These are phyloP conservation scores for Lecanoromycetidae sp. DNA, from an alignment of 2,329 filamentous ascomycete species.

Conservation along the genomic window DNA sequence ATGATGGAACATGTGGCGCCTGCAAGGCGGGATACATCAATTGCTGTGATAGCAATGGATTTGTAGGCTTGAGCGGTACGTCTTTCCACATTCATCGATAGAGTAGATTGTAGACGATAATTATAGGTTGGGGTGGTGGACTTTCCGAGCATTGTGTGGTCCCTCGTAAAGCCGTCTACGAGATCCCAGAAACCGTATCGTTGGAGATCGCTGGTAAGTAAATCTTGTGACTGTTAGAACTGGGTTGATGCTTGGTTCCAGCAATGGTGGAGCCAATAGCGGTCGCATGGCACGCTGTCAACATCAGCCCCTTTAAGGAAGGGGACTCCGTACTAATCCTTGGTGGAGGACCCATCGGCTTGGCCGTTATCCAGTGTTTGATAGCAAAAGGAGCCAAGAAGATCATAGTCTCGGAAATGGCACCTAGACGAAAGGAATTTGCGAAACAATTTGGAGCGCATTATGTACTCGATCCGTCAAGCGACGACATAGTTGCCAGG, in stretches of 20 bases:
- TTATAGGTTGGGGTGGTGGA: slow-evolving; percentile 35
- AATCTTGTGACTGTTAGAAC: background rate
- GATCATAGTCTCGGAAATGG: slow-evolving; percentile 44
- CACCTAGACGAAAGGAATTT: slow-evolving; percentile 36
- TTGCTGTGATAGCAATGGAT: slow-evolving; percentile 43
- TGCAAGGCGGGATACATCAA: slow-evolving; percentile 42
- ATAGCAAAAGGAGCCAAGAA: slow-evolving; percentile 32
- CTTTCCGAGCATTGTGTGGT: slow-evolving; percentile 41
- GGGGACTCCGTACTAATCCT: slow-evolving; percentile 38
- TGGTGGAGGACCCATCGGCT: slow-evolving; percentile 43
- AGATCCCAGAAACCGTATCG: slow-evolving; percentile 39
- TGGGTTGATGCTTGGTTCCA: slow-evolving; percentile 12
- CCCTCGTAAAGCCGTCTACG: slow-evolving; percentile 34
- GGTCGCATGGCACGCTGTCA: slow-evolving; percentile 45
- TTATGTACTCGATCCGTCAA: slow-evolving; percentile 39
- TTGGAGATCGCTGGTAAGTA: slow-evolving; percentile 34
- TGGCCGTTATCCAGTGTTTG: slow-evolving; percentile 38
- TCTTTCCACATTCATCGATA: background rate
- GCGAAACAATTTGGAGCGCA: slow-evolving; percentile 41
- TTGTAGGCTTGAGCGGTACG: slow-evolving; percentile 38
- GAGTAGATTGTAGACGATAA: background rate
- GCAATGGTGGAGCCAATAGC: slow-evolving; percentile 43
- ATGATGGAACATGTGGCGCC: slow-evolving; percentile 40
- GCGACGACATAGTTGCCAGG: slow-evolving; percentile 34
- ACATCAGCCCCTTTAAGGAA: slow-evolving; percentile 38